Conservation (phyloP, 75 land plant species). For the Sequoia sempervirens region DNA sequence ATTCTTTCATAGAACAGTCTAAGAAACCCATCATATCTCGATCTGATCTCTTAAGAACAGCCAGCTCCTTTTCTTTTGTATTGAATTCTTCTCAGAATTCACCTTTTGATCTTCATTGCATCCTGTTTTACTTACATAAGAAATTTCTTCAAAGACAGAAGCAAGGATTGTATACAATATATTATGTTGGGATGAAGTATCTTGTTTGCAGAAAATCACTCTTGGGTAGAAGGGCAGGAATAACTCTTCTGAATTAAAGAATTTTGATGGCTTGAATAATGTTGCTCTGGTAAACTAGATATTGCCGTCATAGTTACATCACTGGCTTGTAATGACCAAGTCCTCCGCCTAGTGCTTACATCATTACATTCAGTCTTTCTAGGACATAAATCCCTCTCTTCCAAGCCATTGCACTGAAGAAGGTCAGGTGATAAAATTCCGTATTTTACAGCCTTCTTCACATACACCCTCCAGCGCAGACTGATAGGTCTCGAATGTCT, state of each 20-base stretch:
- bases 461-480: background rate
- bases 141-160: background rate
- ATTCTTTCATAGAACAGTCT: background rate
- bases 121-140: background rate
- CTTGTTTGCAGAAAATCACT: background rate
- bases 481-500: background rate
- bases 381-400: background rate
- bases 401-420: too few relatives aligned
- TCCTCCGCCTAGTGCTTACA: background rate
- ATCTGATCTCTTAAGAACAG: too few relatives aligned
- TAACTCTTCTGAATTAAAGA: too few relatives aligned
- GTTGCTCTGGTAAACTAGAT: background rate
- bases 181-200: background rate
- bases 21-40: background rate
- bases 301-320: background rate
- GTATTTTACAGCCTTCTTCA: background rate
- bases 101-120: background rate
- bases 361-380: background rate
- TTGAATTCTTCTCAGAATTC: background rate
- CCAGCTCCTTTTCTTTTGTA: too few relatives aligned
- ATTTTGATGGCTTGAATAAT: background rate
- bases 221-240: too few relatives aligned
- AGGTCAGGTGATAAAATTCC: too few relatives aligned
- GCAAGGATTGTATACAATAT: background rate
- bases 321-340: background rate